A percentile compares a stretch with the other conserved stretches of the same genome.
phyloP scores from a whole-genome alignment of 345 rosid genomes.

The Combretum micranthum region DNA sequence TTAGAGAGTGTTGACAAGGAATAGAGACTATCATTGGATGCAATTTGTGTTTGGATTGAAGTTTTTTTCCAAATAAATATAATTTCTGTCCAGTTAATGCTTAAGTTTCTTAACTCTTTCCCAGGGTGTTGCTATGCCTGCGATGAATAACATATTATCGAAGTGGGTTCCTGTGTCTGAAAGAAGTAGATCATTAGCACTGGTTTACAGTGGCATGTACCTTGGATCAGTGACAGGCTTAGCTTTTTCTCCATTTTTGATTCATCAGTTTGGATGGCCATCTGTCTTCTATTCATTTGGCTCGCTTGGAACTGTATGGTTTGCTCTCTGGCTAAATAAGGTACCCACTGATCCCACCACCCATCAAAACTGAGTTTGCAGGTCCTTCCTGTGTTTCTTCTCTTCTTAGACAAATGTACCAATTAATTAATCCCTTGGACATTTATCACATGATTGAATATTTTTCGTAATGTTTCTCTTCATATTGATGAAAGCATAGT shows the following conservation, averaged over 20 bases:
- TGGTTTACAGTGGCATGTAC: constrained; percentile 94
- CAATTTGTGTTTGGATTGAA: no score
- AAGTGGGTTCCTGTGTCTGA: constrained; percentile 93
- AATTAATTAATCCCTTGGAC: no score
- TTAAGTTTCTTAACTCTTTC: constrained; percentile 7
- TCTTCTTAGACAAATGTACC: no score
- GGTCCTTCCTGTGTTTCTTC: no score
- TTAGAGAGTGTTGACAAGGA: no score
- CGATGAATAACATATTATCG: constrained; percentile 89
- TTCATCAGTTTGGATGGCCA: constrained; percentile 91
- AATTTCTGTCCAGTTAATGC: no score
- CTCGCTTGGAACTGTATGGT: constrained; percentile 86
- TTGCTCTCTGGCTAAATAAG: constrained; percentile 70
- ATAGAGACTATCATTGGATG: no score
- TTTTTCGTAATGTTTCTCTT: no score
- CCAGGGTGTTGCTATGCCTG: constrained; percentile 99
- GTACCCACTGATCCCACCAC: constrained; percentile 20
- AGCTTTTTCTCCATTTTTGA: constrained; percentile 85
- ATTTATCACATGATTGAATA: no score
- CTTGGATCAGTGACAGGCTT: constrained; percentile 93
- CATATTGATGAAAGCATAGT: no score
- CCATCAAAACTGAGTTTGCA: no score
- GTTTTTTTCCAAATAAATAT: no score
- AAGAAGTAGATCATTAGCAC: constrained; percentile 87
- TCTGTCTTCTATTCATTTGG: constrained; percentile 94